Percentiles rank a stretch among this genome's conserved stretches.
Conservation (phyloP, 441 rosid genomes). For the Manihot esculenta region DNA sequence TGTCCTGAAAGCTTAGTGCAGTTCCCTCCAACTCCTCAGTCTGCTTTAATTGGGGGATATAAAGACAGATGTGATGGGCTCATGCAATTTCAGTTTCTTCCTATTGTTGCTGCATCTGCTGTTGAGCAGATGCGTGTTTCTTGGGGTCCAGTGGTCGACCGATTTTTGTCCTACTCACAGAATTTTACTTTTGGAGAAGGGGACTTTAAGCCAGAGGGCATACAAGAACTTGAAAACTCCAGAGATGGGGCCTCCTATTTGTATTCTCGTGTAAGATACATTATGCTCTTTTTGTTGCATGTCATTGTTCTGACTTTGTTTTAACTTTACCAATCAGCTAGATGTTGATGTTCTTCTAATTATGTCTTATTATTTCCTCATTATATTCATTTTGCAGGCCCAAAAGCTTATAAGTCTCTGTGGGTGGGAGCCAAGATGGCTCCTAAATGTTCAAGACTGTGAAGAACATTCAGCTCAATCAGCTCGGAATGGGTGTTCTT, state of each 20-base stretch:
- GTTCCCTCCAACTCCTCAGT: constrained; percentile 96
- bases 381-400: constrained; percentile 52
- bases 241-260: constrained; percentile 52
- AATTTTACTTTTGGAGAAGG: constrained; percentile 52
- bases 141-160: constrained; percentile 66
- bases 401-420: constrained; percentile 97
- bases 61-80: constrained; percentile 99
- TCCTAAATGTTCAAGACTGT: constrained; percentile 89
- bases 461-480: constrained; percentile 99
- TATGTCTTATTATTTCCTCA: not conserved
- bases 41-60: constrained; percentile 96
- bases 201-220: constrained; percentile 56
- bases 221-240: constrained; percentile 53
- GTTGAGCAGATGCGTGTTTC: constrained; percentile 79
- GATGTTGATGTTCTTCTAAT: not conserved
- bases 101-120: constrained; percentile 70
- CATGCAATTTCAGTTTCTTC: constrained; percentile 85
- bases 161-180: constrained; percentile 67
- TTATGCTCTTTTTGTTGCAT: constrained; percentile 16
- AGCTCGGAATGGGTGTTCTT: constrained; percentile 82
- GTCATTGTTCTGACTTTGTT: constrained; percentile 9
- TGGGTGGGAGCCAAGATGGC: constrained; percentile 99
- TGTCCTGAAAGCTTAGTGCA: constrained; percentile 98
- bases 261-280: constrained; percentile 67
- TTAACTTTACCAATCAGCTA: constrained; percentile 1